Conservation (phyloP, 257 asterid genomes). For the Salvia rosmarinus region DNA sequence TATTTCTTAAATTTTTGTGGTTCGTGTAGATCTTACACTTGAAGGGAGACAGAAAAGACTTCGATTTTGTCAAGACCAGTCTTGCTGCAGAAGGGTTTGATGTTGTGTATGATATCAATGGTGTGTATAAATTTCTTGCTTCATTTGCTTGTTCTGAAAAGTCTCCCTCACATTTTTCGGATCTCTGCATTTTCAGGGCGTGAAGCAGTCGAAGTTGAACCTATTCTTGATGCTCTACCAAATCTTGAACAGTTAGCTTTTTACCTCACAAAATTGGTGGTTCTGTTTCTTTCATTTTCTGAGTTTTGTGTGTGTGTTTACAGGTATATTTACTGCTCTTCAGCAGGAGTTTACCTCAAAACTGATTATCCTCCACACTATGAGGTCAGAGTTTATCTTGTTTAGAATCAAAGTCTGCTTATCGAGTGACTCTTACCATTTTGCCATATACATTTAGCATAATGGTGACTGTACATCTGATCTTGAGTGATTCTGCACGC, state of each 20-base stretch:
- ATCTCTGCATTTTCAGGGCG: constrained; percentile 59
- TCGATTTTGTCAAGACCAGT: constrained; percentile 84
- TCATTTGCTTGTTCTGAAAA: neutral
- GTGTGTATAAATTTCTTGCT: constrained; percentile 37
- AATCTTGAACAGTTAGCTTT: constrained; percentile 83
- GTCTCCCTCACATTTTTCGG: neutral
- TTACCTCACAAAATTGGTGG: neutral
- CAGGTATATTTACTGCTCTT: constrained; percentile 38
- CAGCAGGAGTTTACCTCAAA: constrained; percentile 36
- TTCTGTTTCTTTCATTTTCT: neutral
- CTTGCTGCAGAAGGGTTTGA: constrained; percentile 91
- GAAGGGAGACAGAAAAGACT: constrained; percentile 94
- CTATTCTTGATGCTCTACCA: constrained; percentile 88
- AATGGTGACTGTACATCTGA: neutral
- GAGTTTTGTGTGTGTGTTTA: constrained; percentile 1
- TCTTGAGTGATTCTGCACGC: too few relatives aligned
- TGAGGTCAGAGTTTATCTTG: constrained; percentile 26
- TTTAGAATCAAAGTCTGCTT: too few relatives aligned
- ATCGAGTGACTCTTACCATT: too few relatives aligned
- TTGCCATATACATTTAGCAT: too few relatives aligned
- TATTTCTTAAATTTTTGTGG: neutral
- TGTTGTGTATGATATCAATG: constrained; percentile 93
- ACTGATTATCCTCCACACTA: constrained; percentile 31
- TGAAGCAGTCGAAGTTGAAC: constrained; percentile 91
- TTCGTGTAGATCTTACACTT: constrained; percentile 73